Conservation (phyloP, 768 basidiomycete species). For the Xerocomellus intermedius region DNA sequence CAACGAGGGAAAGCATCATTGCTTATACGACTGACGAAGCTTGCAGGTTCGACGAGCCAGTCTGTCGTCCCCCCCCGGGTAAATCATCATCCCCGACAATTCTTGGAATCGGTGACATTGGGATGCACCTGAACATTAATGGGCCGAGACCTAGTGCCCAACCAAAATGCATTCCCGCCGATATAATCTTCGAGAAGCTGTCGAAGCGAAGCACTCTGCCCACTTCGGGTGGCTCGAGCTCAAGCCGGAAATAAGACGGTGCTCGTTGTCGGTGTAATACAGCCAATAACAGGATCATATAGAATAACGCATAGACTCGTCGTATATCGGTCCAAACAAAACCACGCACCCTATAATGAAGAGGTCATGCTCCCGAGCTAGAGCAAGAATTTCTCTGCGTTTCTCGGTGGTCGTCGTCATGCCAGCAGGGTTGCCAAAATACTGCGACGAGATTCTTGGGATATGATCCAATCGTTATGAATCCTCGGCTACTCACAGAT, state of each 20-base stretch:
- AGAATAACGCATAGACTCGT: background rate
- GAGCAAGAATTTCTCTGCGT: slow-evolving; percentile 57
- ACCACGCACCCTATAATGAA: slow-evolving; percentile 60
- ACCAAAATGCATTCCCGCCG: slow-evolving; percentile 70
- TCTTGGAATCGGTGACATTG: background rate
- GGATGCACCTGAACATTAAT: slow-evolving; percentile 62
- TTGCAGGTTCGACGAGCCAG: slow-evolving; percentile 62
- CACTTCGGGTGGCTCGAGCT: slow-evolving; percentile 56
- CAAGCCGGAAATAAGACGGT: slow-evolving; percentile 76
- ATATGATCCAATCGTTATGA: background rate
- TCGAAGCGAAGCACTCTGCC: slow-evolving; percentile 82
- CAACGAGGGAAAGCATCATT: slow-evolving; percentile 49
- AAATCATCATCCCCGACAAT: background rate
- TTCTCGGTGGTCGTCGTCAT: slow-evolving; percentile 66
- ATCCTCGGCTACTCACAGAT: slow-evolving; percentile 40
- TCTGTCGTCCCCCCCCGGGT: slow-evolving; percentile 36
- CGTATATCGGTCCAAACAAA: background rate
- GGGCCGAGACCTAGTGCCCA: slow-evolving; percentile 65
- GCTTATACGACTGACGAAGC: slow-evolving; percentile 55
- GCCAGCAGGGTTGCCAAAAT: slow-evolving; percentile 80
- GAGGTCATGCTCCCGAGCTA: slow-evolving; percentile 67
- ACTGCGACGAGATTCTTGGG: slow-evolving; percentile 34
- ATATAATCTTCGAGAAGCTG: slow-evolving; percentile 76
- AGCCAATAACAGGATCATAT: slow-evolving; percentile 74
- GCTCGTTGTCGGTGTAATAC: slow-evolving; percentile 57